These are phyloP conservation scores for Neofusicoccum umdonicola DNA, from an alignment of 2,329 filamentous ascomycete species.

Conservation along the genomic window DNA sequence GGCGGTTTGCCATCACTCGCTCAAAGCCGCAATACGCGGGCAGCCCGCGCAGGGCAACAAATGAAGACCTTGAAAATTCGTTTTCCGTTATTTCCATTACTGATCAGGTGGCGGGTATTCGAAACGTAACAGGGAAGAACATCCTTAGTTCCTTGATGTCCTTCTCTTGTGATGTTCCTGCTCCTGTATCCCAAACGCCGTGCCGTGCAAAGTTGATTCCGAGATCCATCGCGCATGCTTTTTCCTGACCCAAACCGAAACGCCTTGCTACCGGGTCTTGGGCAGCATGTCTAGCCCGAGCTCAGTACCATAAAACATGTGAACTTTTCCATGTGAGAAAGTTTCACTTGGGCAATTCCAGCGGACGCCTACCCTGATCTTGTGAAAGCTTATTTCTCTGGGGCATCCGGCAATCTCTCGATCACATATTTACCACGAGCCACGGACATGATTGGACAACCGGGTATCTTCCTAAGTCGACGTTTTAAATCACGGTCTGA, in stretches of 20 bases:
- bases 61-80: neutral
- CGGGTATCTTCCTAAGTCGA: constrained; percentile 77
- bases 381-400: constrained; percentile 53
- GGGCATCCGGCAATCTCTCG: constrained; percentile 83
- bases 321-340: neutral
- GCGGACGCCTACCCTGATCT: neutral
- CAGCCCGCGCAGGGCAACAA: neutral
- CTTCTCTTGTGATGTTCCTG: neutral
- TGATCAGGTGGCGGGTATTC: neutral
- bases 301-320: neutral
- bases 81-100: neutral
- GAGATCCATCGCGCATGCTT: neutral
- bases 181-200: neutral
- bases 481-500: constrained; percentile 59
- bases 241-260: neutral
- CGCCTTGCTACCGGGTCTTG: neutral
- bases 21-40: neutral
- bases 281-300: neutral
- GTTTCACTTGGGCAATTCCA: neutral
- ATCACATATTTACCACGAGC: constrained; percentile 91
- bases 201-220: neutral
- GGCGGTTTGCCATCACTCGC: neutral
- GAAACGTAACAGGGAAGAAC: neutral
- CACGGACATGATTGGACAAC: constrained; percentile 75
- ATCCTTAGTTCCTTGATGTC: neutral